Evolutionary conservation across 768 basidiomycete genomes (phyloP).

Genomic region (Tephrocybe sp.): DNA sequence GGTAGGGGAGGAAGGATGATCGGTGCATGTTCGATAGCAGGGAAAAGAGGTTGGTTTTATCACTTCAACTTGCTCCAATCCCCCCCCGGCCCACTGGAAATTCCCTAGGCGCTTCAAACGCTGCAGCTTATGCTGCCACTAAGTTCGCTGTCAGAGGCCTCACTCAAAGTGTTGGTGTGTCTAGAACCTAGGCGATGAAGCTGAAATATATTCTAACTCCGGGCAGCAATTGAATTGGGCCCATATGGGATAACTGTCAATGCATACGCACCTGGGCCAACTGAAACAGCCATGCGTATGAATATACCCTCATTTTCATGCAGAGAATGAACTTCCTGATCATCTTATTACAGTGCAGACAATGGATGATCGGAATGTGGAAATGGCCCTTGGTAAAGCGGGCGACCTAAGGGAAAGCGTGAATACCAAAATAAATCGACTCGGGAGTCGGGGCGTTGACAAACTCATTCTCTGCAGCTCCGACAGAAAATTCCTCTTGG

Average conservation of each 20-base stretch:
- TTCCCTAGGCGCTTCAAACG: neutral
- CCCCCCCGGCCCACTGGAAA: neutral
- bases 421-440: neutral
- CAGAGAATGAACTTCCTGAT: neutral
- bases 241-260: conserved; percentile 40
- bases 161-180: conserved; percentile 36
- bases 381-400: neutral
- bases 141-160: conserved; percentile 41
- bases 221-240: conserved; percentile 34
- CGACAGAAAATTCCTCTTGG: conserved; percentile 8
- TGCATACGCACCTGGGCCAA: conserved; percentile 35
- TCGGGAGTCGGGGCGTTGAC: neutral
- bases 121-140: conserved; percentile 28
- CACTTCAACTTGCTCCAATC: neutral
- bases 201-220: neutral
- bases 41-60: conserved; percentile 26
- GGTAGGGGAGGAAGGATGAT: conserved; percentile 55
- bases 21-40: conserved; percentile 35
- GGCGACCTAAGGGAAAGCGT: conserved; percentile 6
- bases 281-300: conserved; percentile 18
- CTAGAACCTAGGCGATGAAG: neutral
- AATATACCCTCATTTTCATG: neutral
- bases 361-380: neutral
- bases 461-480: conserved; percentile 3
- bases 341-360: neutral